Evolutionary conservation across 139 green algal species (phyloP).

Genomic region (Monoraphidium neglectum): DNA sequence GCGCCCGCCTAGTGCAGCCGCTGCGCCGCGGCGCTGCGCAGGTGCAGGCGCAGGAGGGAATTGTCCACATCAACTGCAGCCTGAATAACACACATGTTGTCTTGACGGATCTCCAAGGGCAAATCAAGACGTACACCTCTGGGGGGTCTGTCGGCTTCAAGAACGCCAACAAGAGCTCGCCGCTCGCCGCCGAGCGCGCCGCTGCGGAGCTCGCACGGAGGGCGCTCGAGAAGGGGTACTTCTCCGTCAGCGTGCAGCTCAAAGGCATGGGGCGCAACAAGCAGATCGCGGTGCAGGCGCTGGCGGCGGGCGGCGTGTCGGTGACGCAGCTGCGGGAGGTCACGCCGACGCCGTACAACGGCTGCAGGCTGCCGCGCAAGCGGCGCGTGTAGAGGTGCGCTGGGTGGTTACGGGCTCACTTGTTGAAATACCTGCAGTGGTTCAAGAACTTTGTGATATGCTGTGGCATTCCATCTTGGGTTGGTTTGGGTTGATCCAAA

Average conservation of each 20-base stretch:
- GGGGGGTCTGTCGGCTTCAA: slow-evolving; percentile 46
- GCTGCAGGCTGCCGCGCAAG: slow-evolving; percentile 49
- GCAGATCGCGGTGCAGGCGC: slow-evolving; percentile 50
- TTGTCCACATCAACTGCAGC: slow-evolving; percentile 57
- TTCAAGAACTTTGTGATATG: no score
- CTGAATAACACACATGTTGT: slow-evolving; percentile 61
- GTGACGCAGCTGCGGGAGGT: slow-evolving; percentile 57
- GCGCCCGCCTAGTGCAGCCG: background rate
- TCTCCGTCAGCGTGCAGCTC: slow-evolving; percentile 43
- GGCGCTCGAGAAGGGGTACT: slow-evolving; percentile 48
- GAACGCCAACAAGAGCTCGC: slow-evolving; percentile 40
- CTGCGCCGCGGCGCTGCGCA: background rate
- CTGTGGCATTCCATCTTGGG: no score
- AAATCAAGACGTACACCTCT: slow-evolving; percentile 37
- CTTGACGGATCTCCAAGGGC: slow-evolving; percentile 39
- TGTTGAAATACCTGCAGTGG: no score
- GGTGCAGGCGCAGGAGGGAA: slow-evolving; percentile 28
- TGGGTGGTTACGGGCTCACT: no score
- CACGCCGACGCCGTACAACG: slow-evolving; percentile 61
- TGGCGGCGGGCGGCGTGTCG: slow-evolving; percentile 42
- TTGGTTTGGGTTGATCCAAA: no score
- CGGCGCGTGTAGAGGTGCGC: slow-evolving; percentile 47
- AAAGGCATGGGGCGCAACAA: slow-evolving; percentile 54
- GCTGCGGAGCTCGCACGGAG: slow-evolving; percentile 49
- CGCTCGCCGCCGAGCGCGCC: slow-evolving; percentile 51